phyloP scores from a whole-genome alignment of 1,284 basidiomycete genomes.

The Lignosus rhinocerotis region DNA sequence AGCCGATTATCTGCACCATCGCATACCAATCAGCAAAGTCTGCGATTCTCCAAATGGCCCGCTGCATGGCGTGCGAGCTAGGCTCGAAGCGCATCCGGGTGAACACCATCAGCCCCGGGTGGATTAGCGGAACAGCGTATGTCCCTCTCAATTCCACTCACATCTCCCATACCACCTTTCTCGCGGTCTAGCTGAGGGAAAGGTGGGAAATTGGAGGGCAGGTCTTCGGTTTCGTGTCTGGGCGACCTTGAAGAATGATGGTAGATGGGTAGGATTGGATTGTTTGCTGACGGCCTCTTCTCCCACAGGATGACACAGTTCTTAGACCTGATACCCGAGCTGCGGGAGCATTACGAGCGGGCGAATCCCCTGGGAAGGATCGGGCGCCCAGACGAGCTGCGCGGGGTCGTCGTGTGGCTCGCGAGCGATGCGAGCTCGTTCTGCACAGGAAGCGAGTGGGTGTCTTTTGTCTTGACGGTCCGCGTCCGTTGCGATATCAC shows the following conservation, averaged over 20 bases:
- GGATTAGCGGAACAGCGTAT: conserved; percentile 65
- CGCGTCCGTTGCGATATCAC: too few relatives aligned
- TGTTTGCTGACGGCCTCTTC: neutral
- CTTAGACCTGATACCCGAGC: conserved; percentile 65
- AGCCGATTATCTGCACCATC: conserved; percentile 53
- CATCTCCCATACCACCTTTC: too few relatives aligned
- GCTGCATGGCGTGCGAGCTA: conserved; percentile 83
- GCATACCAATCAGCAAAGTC: conserved; percentile 78
- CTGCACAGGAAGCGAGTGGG: conserved; percentile 40
- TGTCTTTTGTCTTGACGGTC: too few relatives aligned
- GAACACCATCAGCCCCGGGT: conserved; percentile 71
- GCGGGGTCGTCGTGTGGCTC: conserved; percentile 75
- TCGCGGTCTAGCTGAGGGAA: too few relatives aligned
- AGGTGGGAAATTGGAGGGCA: too few relatives aligned
- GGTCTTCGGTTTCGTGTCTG: too few relatives aligned
- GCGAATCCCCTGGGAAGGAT: conserved; percentile 77
- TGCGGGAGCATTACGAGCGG: conserved; percentile 64
- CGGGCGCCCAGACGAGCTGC: conserved; percentile 75
- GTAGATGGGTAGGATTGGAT: too few relatives aligned
- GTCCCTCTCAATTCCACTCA: conserved; percentile 24
- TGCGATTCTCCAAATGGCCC: conserved; percentile 77
- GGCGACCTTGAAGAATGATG: too few relatives aligned
- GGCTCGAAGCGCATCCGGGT: conserved; percentile 72
- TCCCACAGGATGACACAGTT: conserved; percentile 71
- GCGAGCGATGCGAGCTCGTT: conserved; percentile 76